Evolutionary conservation across 768 basidiomycete species (phyloP), one percentile per base, ranked within the genome.

Genomic region (Pleurotus pulmonarius): DNA sequence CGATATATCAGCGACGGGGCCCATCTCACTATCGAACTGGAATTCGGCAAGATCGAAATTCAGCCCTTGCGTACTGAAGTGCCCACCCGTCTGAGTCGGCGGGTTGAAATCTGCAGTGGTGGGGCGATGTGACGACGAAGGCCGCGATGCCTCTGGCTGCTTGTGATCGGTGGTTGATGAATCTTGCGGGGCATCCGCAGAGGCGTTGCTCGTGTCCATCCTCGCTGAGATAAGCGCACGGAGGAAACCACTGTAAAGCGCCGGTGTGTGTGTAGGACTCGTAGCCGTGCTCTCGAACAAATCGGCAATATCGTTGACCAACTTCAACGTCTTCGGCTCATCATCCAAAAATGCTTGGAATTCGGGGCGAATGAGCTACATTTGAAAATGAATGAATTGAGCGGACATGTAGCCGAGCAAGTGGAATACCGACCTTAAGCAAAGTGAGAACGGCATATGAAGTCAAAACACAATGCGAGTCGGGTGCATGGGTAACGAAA

Each of bases 401-500:
- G 55, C 29, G 29, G 29, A 34, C 11, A 34, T 34, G 29, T 34
- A 8, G 29, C 29, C 29, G 9, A 34, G 9, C 3, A 11, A 34
- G 11, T 34, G 11, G 29, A 34, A 3, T 16, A 71, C 76, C 56
- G 51, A 93, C 90, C 86, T 98, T 98, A 59, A 99, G 77, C 60
- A 98, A 75, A 64, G 89, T 96, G 57, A 97, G 75, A 5, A 98
- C 89, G 0, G 93, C 94, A 70, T 98, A 97, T n/a, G 89, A 90
- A 45, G 83, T 83, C 74, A 91, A 88, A 7, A 98, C 95, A 60
- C 91, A 96, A 63, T 90, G 88, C 4, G 91, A 89, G 69, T 98
- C 95, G 3, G 94, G 90, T 0, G 90, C 83, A 70, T 92, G 95
- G 60, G 81, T 86, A 68, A 97, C 74, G 62, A 77, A 88, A 1